phyloP scores from a whole-genome alignment of 1,284 basidiomycete genomes.

The Malassezia dermatis region DNA sequence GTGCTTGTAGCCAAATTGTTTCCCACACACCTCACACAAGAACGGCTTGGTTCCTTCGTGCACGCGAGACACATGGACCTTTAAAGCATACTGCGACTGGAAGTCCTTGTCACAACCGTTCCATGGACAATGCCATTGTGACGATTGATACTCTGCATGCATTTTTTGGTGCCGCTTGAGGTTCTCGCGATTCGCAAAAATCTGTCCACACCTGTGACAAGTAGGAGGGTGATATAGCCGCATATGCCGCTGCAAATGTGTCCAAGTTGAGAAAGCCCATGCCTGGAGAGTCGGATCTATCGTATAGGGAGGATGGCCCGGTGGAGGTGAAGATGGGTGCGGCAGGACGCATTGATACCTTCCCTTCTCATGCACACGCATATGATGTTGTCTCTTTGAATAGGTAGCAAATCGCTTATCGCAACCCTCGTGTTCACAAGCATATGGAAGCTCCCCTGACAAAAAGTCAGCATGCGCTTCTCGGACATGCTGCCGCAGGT shows the following conservation, averaged over 20 bases:
- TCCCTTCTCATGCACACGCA: slow-evolving; percentile 5
- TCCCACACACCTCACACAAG: slow-evolving; percentile 7
- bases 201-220: background rate
- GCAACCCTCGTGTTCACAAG: slow-evolving; percentile 4
- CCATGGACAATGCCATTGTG: slow-evolving; percentile 5
- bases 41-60: slow-evolving; percentile 8
- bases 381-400: slow-evolving; percentile 10
- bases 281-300: background rate
- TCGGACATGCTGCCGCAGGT: slow-evolving; percentile 11
- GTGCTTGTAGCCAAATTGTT: slow-evolving; percentile 13
- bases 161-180: slow-evolving; percentile 4
- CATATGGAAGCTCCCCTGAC: background rate
- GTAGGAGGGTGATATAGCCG: slow-evolving; percentile 14
- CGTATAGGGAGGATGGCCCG: slow-evolving; percentile 1
- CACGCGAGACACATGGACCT: slow-evolving; percentile 3
- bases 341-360: slow-evolving; percentile 11
- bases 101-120: slow-evolving; percentile 12
- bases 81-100: slow-evolving; percentile 3
- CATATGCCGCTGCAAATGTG: slow-evolving; percentile 12
- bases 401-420: slow-evolving; percentile 6
- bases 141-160: background rate
- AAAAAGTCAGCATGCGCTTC: slow-evolving; percentile 6
- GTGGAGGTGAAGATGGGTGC: background rate
- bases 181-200: slow-evolving; percentile 14
- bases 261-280: slow-evolving; percentile 14